Evolutionary conservation across 2,329 filamentous ascomycete species (phyloP), one percentile per base, ranked within the genome.

Genomic region (Mycosphaerella sp.): DNA sequence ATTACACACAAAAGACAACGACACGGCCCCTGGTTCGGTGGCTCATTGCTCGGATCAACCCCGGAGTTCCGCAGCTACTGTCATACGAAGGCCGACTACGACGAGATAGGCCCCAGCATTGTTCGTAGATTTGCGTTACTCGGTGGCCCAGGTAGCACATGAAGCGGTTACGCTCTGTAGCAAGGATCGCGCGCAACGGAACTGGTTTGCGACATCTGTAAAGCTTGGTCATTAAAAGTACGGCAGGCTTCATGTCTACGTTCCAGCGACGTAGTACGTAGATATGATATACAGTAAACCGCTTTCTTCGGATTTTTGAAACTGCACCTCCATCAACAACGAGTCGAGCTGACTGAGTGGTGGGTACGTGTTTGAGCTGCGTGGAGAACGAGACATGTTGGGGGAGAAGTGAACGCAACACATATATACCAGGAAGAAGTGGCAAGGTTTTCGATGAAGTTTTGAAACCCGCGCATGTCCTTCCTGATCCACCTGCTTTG

Each of bases 1-100:
- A 94, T 98, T 62, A 88, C 89, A 41, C 93, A 98, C 78, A 96
- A 95, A 80, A 80, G 93, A 69, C 93, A 98, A 79, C 80, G 91
- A 67, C 91, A 98, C 69, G 93, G 93, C 14, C 93, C 93, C 28
- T 98, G 93, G 93, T 98, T 98, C 68, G 93, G 93, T 70, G 93
- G 93, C 62, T 95, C 89, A 74, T 78, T 98, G 73, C 77, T 98
- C 55, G 94, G 91, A 49, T 91, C 97, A 76, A 98, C 93, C 6
- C 91, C 94, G 4, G 94, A 98, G 72, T 98, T 98, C 79, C 83
- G 89, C 70, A 96, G 89, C 67, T 98, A 97, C 75, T 98, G 93
- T 76, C 94, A 98, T 73, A 98, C 74, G 14, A 77, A 76, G 68
- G 63, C 68, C 44, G 71, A 91, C 78, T 96, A 96, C 69, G 87